Conservation (phyloP, 495 filamentous ascomycete genomes). For the Trichoderma asperelloides region DNA sequence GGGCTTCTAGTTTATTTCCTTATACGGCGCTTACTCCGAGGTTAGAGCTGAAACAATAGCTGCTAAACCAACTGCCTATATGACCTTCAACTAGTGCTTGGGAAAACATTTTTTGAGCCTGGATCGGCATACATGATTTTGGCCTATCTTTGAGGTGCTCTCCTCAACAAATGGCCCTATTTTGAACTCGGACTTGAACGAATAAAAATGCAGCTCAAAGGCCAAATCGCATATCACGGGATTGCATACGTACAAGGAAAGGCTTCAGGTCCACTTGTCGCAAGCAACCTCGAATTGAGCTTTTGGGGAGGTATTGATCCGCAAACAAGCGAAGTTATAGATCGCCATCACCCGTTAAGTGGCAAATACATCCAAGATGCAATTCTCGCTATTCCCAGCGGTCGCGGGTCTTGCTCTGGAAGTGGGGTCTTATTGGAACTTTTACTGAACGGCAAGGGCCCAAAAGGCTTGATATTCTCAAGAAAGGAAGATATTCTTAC, state of each 20-base stretch:
- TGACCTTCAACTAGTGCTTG: no score
- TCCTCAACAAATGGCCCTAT: no score
- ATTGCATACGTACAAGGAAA: neutral
- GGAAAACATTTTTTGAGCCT: no score
- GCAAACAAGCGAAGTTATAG: conserved; percentile 8
- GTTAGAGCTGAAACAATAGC: no score
- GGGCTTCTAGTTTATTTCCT: no score
- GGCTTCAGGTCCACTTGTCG: neutral
- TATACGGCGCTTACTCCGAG: no score
- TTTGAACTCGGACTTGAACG: neutral
- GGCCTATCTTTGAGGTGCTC: no score
- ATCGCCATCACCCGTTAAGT: conserved; percentile 2
- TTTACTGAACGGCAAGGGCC: neutral
- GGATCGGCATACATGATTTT: no score
- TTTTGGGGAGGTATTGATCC: conserved; percentile 8
- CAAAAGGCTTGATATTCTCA: neutral
- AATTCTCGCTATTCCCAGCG: neutral
- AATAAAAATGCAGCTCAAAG: neutral
- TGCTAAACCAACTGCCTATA: no score
- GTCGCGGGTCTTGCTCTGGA: conserved; percentile 2
- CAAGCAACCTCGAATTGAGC: conserved; percentile 3
- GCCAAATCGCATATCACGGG: neutral
- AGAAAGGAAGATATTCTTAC: conserved; percentile 1
- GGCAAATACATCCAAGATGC: neutral
- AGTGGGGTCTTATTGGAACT: conserved; percentile 1